Conservation (phyloP, 495 filamentous ascomycete species). For the Xylaria sp. region DNA sequence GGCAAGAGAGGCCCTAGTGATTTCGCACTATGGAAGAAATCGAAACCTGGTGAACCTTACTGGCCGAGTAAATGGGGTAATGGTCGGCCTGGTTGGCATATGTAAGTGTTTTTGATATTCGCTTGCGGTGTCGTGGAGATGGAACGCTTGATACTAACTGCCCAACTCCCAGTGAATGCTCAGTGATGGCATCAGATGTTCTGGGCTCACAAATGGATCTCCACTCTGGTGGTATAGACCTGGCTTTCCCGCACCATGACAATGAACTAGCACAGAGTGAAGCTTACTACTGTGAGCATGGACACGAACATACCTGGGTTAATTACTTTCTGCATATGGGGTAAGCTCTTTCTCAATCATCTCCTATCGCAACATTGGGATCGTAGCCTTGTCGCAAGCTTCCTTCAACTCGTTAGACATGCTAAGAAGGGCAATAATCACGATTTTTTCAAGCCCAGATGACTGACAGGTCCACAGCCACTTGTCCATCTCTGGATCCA, state of each 20-base stretch:
- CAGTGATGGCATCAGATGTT: constrained; percentile 89
- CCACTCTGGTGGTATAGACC: constrained; percentile 91
- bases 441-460: not conserved
- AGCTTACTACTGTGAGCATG: constrained; percentile 72
- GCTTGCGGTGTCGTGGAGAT: not conserved
- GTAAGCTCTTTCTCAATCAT: not conserved
- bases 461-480: constrained; percentile 58
- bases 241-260: constrained; percentile 95
- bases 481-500: constrained; percentile 84
- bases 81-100: constrained; percentile 95
- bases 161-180: constrained; percentile 69
- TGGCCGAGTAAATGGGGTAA: constrained; percentile 89
- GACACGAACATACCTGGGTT: constrained; percentile 77
- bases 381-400: not conserved
- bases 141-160: not conserved
- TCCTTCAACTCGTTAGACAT: not conserved
- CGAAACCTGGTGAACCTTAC: constrained; percentile 88
- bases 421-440: not conserved
- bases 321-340: constrained; percentile 97
- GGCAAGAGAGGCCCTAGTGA: constrained; percentile 76
- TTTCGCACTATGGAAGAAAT: constrained; percentile 95
- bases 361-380: not conserved
- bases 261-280: constrained; percentile 96
- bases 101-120: constrained; percentile 43
- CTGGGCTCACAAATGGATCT: constrained; percentile 87